phyloP scores from a whole-genome alignment of 768 basidiomycete genomes.

The Agaricus subrufescens region DNA sequence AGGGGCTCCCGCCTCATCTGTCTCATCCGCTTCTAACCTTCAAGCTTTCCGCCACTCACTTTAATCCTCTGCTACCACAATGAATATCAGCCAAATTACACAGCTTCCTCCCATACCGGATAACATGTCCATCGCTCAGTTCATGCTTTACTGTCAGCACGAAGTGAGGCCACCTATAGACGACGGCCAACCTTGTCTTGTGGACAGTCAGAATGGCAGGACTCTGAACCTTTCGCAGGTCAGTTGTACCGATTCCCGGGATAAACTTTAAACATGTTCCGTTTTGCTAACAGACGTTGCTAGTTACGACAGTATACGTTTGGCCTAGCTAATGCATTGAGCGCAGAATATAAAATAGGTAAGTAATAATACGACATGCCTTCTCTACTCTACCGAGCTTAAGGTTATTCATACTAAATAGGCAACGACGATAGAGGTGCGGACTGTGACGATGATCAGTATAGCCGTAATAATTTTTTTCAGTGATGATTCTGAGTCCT shows the following conservation, averaged over 20 bases:
- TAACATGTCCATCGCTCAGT: conserved; percentile 50
- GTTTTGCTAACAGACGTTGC: not conserved
- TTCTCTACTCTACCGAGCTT: not conserved
- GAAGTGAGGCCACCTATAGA: conserved; percentile 33
- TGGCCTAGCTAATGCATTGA: conserved; percentile 32
- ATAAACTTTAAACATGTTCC: not conserved
- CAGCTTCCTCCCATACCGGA: conserved; percentile 44
- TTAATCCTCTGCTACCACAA: conserved; percentile 13
- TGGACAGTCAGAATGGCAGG: conserved; percentile 42
- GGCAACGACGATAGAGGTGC: conserved; percentile 16
- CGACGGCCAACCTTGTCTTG: conserved; percentile 37
- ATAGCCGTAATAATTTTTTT: not conserved
- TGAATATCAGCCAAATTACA: conserved; percentile 16
- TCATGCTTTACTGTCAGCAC: conserved; percentile 48
- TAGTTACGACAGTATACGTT: conserved; percentile 20
- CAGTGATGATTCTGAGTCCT: conserved; percentile 49
- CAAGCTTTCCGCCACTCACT: not conserved
- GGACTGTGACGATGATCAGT: not conserved
- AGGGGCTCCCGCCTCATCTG: conserved; percentile 1
- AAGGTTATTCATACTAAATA: not conserved
- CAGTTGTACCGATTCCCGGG: not conserved
- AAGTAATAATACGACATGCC: not conserved
- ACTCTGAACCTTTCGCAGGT: conserved; percentile 21
- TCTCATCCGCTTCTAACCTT: conserved; percentile 7
- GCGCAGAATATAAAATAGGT: conserved; percentile 24